These are phyloP conservation scores for Elongisporangium anandrum DNA, from an alignment of 352 stramenopile species.

Conservation along the genomic window DNA sequence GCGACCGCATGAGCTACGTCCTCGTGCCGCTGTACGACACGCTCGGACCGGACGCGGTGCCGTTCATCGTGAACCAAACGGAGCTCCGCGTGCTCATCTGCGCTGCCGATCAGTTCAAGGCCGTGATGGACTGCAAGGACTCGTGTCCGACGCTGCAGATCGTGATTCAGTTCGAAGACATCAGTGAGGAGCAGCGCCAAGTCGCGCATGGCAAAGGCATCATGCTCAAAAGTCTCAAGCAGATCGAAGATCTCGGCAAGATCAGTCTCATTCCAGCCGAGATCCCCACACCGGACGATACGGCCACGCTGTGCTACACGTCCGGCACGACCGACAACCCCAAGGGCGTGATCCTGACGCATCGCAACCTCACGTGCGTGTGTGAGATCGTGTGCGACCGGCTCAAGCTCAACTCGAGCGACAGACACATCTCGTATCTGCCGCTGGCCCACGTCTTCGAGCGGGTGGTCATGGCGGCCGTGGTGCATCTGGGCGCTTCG, in stretches of 20 bases:
- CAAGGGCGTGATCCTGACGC: slow-evolving; percentile 93
- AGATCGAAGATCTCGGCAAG: slow-evolving; percentile 21
- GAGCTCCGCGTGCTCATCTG: slow-evolving; percentile 40
- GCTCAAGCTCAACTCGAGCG: slow-evolving; percentile 23
- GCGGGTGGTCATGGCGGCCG: slow-evolving; percentile 76
- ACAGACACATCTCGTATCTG: slow-evolving; percentile 94
- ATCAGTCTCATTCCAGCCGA: slow-evolving; percentile 19
- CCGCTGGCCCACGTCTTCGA: slow-evolving; percentile 97
- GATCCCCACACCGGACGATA: slow-evolving; percentile 43
- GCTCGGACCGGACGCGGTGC: slow-evolving; percentile 38
- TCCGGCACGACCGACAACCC: slow-evolving; percentile 92
- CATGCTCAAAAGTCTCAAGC: slow-evolving; percentile 24
- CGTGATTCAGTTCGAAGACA: slow-evolving; percentile 32
- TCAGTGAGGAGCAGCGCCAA: slow-evolving; percentile 20
- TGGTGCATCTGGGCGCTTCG: slow-evolving; percentile 79
- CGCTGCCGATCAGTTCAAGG: slow-evolving; percentile 31
- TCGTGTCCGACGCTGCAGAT: slow-evolving; percentile 28
- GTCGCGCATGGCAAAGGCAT: slow-evolving; percentile 13
- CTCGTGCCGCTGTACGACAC: slow-evolving; percentile 61
- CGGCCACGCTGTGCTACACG: slow-evolving; percentile 92
- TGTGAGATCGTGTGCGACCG: slow-evolving; percentile 12
- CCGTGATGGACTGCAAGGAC: slow-evolving; percentile 27
- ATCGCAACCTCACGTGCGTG: slow-evolving; percentile 50
- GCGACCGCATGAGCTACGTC: slow-evolving; percentile 40
- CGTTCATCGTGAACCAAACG: slow-evolving; percentile 56